Conservation (phyloP, 768 basidiomycete species). For the Suillus cothurnatus region DNA sequence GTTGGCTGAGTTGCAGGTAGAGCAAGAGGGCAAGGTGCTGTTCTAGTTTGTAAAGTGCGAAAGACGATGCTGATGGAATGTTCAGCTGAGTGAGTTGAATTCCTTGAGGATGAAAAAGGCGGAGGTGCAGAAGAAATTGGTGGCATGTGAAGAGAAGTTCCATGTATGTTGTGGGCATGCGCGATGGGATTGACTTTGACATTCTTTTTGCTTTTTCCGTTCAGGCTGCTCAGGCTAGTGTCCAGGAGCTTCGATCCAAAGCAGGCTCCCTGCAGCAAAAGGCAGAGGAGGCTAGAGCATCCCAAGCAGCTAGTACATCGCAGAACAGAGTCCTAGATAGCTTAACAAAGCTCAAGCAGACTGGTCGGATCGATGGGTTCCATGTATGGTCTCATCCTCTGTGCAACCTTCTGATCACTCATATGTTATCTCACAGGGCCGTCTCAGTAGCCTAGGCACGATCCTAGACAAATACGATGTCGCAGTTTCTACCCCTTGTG, state of each 20-base stretch:
- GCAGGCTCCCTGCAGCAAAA: conserved; percentile 69
- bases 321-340: conserved; percentile 86
- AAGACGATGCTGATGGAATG: background rate
- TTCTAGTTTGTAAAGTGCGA: background rate
- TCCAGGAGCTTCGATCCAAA: conserved; percentile 54
- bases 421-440: conserved; percentile 58
- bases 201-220: background rate
- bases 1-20: conserved; percentile 46
- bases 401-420: background rate
- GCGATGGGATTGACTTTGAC: conserved; percentile 1
- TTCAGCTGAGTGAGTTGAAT: conserved; percentile 23
- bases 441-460: conserved; percentile 89
- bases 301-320: conserved; percentile 80
- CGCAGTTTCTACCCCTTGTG: conserved; percentile 91
- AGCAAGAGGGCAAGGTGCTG: conserved; percentile 64
- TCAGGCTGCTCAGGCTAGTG: conserved; percentile 41
- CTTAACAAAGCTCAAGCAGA: conserved; percentile 72
- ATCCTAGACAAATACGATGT: conserved; percentile 97
- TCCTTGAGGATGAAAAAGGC: conserved; percentile 22
- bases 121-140: conserved; percentile 42
- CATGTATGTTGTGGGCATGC: conserved; percentile 43
- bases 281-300: conserved; percentile 86
- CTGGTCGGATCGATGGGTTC: conserved; percentile 89
- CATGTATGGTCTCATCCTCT: conserved; percentile 60
- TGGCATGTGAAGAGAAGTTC: conserved; percentile 47